These are phyloP conservation scores for Prunella vulgaris DNA, from an alignment of 257 asterid genomes.

Conservation along the genomic window DNA sequence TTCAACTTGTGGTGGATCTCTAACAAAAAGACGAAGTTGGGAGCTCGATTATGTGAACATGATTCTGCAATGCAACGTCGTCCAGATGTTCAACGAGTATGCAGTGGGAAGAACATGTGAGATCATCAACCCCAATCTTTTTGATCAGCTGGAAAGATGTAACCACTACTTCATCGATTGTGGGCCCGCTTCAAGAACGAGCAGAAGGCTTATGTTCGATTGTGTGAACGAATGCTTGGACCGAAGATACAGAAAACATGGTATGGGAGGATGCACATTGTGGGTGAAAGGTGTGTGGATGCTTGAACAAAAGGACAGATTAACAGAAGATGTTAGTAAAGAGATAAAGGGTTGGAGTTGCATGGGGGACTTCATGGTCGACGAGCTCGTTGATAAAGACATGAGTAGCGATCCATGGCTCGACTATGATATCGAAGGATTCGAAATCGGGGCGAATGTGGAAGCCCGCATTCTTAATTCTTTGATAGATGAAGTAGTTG, in stretches of 20 bases:
- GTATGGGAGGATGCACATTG: slow-evolving; percentile 41
- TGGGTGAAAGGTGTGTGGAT: slow-evolving; percentile 56
- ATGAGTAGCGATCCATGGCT: slow-evolving; percentile 78
- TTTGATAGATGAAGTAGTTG: slow-evolving; percentile 72
- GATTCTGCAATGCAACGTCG: slow-evolving; percentile 42
- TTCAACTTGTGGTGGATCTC: slow-evolving; percentile 33
- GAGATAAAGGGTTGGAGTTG: slow-evolving; percentile 60
- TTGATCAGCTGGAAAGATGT: slow-evolving; percentile 49
- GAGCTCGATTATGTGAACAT: slow-evolving; percentile 61
- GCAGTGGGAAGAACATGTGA: slow-evolving; percentile 43
- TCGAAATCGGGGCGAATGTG: slow-evolving; percentile 60
- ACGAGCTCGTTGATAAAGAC: slow-evolving; percentile 82
- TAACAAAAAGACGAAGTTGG: slow-evolving; percentile 37
- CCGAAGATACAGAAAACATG: slow-evolving; percentile 40
- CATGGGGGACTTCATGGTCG: slow-evolving; percentile 69
- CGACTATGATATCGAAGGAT: slow-evolving; percentile 59
- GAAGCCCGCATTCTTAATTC: slow-evolving; percentile 63
- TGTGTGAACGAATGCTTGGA: slow-evolving; percentile 65
- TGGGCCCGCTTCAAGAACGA: slow-evolving; percentile 34
- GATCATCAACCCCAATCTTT: slow-evolving; percentile 48
- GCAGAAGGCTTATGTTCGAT: slow-evolving; percentile 55
- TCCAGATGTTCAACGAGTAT: slow-evolving; percentile 50
- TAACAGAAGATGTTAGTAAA: slow-evolving; percentile 58
- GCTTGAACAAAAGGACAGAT: slow-evolving; percentile 44
- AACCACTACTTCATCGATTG: too few relatives aligned